Percentiles rank a stretch among this genome's conserved stretches.
phyloP scores from a whole-genome alignment of 2,329 filamentous ascomycete genomes.

The Verticillium dahliae region DNA sequence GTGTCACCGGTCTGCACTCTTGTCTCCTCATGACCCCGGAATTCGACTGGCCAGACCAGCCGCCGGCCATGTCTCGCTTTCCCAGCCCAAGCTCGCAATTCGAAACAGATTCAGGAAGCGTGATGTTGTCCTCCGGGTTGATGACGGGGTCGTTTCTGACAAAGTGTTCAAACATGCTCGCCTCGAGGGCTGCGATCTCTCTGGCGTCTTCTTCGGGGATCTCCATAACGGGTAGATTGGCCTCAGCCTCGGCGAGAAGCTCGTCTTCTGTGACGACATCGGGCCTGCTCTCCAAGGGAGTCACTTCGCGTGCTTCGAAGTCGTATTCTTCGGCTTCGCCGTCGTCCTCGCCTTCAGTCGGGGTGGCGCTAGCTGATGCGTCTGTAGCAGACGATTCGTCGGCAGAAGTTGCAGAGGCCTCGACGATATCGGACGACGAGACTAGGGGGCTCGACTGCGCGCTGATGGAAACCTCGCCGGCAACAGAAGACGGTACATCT shows the following conservation, averaged over 20 bases:
- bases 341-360: neutral
- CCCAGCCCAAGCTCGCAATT: no score
- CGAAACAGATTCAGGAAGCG: no score
- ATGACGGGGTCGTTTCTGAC: no score
- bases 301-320: neutral
- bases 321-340: neutral
- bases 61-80: no score
- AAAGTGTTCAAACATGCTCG: no score
- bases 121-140: no score
- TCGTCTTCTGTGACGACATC: neutral
- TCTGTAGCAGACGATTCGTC: neutral
- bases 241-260: neutral
- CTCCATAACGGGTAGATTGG: neutral
- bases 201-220: no score
- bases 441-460: neutral
- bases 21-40: no score
- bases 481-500: neutral
- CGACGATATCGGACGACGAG: neutral
- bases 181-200: no score
- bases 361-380: neutral
- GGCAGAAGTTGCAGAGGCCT: neutral
- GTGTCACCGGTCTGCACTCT: no score
- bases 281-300: neutral
- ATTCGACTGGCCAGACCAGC: no score
- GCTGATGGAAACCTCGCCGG: neutral